A percentile compares a stretch with the other conserved stretches of the same genome.
Evolutionary conservation across 2,329 filamentous ascomycete species (phyloP).

Genomic region (Hypocrella siamensis): DNA sequence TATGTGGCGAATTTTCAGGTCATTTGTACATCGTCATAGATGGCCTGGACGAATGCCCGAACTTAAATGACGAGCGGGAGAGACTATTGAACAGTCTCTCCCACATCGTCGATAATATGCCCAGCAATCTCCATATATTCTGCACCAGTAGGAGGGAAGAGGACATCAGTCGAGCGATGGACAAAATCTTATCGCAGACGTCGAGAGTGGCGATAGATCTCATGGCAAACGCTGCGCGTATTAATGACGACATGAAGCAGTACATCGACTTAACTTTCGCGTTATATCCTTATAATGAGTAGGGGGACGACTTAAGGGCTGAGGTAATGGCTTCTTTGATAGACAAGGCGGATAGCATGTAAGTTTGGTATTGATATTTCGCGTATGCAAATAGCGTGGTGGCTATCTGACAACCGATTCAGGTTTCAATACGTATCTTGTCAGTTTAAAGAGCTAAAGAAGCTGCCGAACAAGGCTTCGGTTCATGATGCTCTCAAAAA

Average conservation of each 20-base stretch:
- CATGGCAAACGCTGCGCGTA: neutral
- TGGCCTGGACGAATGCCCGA: constrained; percentile 3
- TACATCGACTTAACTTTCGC: neutral
- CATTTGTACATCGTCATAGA: constrained; percentile 2
- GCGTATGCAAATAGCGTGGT: neutral
- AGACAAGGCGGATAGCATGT: neutral
- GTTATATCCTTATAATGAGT: neutral
- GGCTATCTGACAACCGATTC: neutral
- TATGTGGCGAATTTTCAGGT: constrained; percentile 1
- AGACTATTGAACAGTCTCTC: neutral
- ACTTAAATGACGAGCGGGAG: neutral
- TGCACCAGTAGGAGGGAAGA: neutral
- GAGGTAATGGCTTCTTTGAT: neutral
- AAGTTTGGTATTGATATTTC: neutral
- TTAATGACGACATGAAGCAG: neutral
- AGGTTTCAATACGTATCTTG: neutral
- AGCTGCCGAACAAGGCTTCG: neutral
- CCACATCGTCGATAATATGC: neutral
- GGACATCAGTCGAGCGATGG: neutral
- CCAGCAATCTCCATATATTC: neutral
- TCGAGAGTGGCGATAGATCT: neutral
- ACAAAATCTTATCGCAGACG: neutral
- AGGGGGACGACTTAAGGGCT: neutral
- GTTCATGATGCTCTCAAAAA: neutral
- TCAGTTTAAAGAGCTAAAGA: neutral